Base-by-base conservation (phyloP, 306 rosid species). In the Medicago truncatula region DNA sequence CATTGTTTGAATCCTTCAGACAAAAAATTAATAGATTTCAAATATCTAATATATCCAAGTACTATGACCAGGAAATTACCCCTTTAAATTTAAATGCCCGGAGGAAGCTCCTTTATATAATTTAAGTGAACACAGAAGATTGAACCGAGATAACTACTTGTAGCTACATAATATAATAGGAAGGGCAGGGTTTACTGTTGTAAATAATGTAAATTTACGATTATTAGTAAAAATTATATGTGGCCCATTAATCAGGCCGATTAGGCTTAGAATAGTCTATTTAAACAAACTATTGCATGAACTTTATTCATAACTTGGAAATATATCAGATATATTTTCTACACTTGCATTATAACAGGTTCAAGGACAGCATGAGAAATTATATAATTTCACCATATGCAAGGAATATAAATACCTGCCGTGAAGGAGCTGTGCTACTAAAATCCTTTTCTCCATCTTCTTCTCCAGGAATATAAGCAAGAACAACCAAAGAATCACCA, bases 401-500 rank as follows among this genome's bases (percentile, higher is more conserved):
- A 73, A 39, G 54, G 71, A 60, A 53, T 54, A 88, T 87, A 74
- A 77, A 65, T 84, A 95, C 99, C 96, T 88, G 92, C 25, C 92
- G 89, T 43, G 93, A 86, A 70, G 93, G 96, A 83, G 89, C 81
- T 46, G 83, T 63, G 80, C 92, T 86, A 81, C 96, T 89, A 80
- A 95, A 92, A 65, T 92, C 91, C 86, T 95, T 89, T 80, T 90
- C 92, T 71, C 89, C 89, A 64, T 87, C 96, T 82, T 90, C 95
- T 79, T 90, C 99, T 67, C 90, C 93, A 28, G 92, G 91, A 78
- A 95, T 88, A 84, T 90, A 95, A 60, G 99, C 99, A 52, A 95
- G 86, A 88, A 90, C 96, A 78, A 95, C 99, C 91, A 95, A 78
- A 78, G 93, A 70, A 83, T 95, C 96, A 70, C 99, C 97, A 82